Base-by-base conservation (phyloP, 1,284 basidiomycete species). In the Ceratobasidium sp. region DNA sequence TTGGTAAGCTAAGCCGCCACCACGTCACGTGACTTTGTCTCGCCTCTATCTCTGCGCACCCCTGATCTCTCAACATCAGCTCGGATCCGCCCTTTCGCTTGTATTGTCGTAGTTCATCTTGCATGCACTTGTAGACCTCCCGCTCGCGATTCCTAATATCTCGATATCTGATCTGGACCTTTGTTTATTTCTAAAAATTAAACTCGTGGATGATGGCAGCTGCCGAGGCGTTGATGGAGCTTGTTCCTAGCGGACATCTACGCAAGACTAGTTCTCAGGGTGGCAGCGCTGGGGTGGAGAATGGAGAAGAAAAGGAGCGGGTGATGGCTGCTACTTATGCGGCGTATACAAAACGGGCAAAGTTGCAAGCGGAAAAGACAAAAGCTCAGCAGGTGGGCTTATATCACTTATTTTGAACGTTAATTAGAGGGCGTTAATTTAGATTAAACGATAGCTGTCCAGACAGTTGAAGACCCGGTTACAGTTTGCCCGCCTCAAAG, bases 401-500 rank as follows among this genome's bases (percentile, higher is more conserved):
- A 13, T n/a, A 77, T 41, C 41, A 37, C 14, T 75, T 63, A 51
- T 31, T 74, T 63, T 29, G 29, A 34, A 13, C 4, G 29, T 66
- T 62, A 43, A 48, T 34, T 27, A 71, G 39, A 41, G 31, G 41
- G 22, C 5, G 37, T 48, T 34, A 13, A n/a, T 51, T 53, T 46
- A 1, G 9, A 27, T 46, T n/a, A 74, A 92, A 7, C 22, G 3
- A 5, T 39, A 59, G 91, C 84, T 92, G 22, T 89, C 88, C 1
- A 85, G 89, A 74, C 90, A 92, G 76, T 84, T 93, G n/a, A 89
- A 90, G 78, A 85, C 91, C 81, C 86, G 91, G 29, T 83, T 93
- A 22, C 91, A 91, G 79, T 93, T 92, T 79, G 91, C 92, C 14
- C 85, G 87, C 78, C 83, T 93, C 65, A 93, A 93, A 79, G 91